phyloP scores from a whole-genome alignment of 352 stramenopile genomes.

The Phytophthora multivora region DNA sequence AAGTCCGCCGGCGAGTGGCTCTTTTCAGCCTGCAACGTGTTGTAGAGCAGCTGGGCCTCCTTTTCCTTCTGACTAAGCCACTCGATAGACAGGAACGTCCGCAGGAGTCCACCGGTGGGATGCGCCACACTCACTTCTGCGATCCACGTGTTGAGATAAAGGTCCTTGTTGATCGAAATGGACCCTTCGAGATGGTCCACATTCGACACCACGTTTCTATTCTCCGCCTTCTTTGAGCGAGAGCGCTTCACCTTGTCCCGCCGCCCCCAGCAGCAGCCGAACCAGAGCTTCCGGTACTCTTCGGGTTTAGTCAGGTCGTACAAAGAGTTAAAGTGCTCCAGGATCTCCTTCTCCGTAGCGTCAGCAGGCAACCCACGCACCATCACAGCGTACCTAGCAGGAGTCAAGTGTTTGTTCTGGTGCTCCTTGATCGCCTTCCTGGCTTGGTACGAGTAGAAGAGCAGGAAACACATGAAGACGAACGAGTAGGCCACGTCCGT shows the following conservation, averaged over 20 bases:
- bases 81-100: slow-evolving; percentile 67
- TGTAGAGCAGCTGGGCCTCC: slow-evolving; percentile 39
- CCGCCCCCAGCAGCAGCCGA: slow-evolving; percentile 63
- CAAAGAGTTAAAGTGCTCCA: slow-evolving; percentile 69
- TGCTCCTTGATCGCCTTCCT: slow-evolving; percentile 40
- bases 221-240: slow-evolving; percentile 39
- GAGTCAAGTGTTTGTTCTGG: slow-evolving; percentile 51
- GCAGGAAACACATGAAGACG: slow-evolving; percentile 44
- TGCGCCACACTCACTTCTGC: slow-evolving; percentile 80
- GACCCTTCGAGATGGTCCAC: slow-evolving; percentile 62
- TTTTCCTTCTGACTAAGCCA: slow-evolving; percentile 50
- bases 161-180: slow-evolving; percentile 43
- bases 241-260: slow-evolving; percentile 48
- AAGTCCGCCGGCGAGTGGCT: slow-evolving; percentile 20
- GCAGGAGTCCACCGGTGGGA: slow-evolving; percentile 73
- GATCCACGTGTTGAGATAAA: slow-evolving; percentile 84
- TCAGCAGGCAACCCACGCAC: slow-evolving; percentile 37
- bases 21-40: slow-evolving; percentile 49
- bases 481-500: slow-evolving; percentile 49
- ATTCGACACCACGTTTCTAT: slow-evolving; percentile 55
- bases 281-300: slow-evolving; percentile 52
- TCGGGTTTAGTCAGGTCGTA: slow-evolving; percentile 75
- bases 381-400: slow-evolving; percentile 56
- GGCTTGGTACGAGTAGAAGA: slow-evolving; percentile 41
- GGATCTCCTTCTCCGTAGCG: slow-evolving; percentile 68